Evolutionary conservation across 768 basidiomycete genomes (phyloP), one percentile per base, ranked within the genome.

Genomic region (Boletellus sp.): DNA sequence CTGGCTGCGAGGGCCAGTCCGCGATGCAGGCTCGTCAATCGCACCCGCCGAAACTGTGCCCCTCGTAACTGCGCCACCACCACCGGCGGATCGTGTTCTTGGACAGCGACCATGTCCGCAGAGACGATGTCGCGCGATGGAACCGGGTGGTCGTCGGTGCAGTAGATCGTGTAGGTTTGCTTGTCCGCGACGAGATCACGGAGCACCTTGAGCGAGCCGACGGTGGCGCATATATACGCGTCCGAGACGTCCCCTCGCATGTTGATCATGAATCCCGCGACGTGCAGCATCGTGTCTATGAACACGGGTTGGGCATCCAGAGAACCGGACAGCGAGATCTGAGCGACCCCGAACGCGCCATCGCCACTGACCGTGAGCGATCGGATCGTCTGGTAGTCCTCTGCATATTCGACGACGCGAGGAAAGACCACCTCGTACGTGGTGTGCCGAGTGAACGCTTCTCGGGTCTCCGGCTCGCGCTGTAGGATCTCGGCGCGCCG

Each of bases 191-290:
- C 51, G 2, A 70, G 54, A 16, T 71, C 61, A 2, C 77, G 70
- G 1, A 85, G 57, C 6, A 80, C 58, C 48, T 74, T 74, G 36
- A 84, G 68, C 6, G 70, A 59, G 15, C 72, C 77, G 26, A 86
- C 70, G 20, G 76, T 72, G 24, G 68, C 76, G 70, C 87, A 89
- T 47, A 90, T 83, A 61, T 78, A 84, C 1, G 76, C 82, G 46
- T 85, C 77, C 23, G 77, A 69, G 22, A 70, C 47, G 10, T 69
- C 64, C 8, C 75, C 78, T 35, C 73, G 76, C 58, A 80, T 61
- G 62, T 89, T 90, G 22, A 80, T 75, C 31, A 87, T 68, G 64
- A 89, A 86, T 3, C 87, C 87, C 0, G 85, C 79, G 33, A 79
- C 74, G 50, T 89, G 87, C 26, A 87, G 68, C 26, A 89, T 69